Evolutionary conservation across 2,329 filamentous ascomycete genomes (phyloP), one percentile per base, ranked within the genome.

Genomic region (Polytolypa hystricis): DNA sequence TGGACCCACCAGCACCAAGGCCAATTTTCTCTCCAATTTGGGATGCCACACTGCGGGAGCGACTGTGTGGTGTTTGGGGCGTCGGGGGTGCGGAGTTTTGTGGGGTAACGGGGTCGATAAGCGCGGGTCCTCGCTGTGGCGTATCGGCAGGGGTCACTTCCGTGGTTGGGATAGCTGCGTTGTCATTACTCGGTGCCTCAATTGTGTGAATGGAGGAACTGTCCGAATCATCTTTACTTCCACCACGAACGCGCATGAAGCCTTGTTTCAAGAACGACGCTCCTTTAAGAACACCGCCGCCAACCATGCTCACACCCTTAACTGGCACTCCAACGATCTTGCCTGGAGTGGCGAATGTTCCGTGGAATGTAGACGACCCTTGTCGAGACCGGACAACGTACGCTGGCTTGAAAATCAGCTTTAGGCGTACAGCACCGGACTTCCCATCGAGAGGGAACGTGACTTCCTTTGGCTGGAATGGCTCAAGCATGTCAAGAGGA

Each of bases 321-420:
- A 98, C 80, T n/a, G 91, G 93, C 12, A 81, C 91, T 25, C 89
- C 89, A 18, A 96, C 83, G 41, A 98, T 86, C 61, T 87, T 87
- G 32, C 84, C 84, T 18, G 91, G 85, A 1, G 79, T 71, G 4
- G 79, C 81, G 56, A 96, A 95, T 1, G 86, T 93, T 20, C 87
- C 87, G 1, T 81, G 80, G 65, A 98, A 94, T 1, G 89, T 95
- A 1, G 86, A 86, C 0, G 86, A 91, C 35, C 91, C 91, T 59
- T 95, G 84, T 33, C 86, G 75, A 9, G 82, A 74, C 38, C 91
- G 79, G 10, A 81, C 82, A 42, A 98, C 81, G 53, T 96, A 98
- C 55, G 85, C 79, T 9, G 91, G 85, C 43, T 85, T 85, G 76
- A 98, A 98, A 16, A 96, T 67, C 55, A 98, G 73, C 47, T 84